Evolutionary conservation across 176 grass and related monocot species (phyloP).

Genomic region (Phyllostachys edulis): DNA sequence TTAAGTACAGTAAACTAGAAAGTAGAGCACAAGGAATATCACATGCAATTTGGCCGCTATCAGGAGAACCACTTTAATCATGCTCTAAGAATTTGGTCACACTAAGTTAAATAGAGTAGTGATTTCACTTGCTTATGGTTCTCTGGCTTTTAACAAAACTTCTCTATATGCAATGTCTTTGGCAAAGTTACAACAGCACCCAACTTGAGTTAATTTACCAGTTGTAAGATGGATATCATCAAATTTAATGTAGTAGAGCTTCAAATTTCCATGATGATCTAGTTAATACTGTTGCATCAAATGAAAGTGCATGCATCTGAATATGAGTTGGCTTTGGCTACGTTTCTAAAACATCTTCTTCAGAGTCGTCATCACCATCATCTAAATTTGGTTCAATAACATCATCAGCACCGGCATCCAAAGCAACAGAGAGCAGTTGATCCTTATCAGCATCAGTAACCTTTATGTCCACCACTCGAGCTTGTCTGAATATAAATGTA

Average conservation of each 20-base stretch:
- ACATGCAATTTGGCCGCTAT: background rate
- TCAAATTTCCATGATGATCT: background rate
- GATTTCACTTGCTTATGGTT: background rate
- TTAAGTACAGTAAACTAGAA: conserved; percentile 27
- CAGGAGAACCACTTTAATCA: background rate
- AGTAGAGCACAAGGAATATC: conserved; percentile 1
- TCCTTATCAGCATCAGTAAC: conserved; percentile 77
- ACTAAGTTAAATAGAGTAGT: background rate
- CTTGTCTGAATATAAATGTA: conserved; percentile 85
- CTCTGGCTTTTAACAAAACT: background rate
- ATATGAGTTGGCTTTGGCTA: conserved; percentile 20
- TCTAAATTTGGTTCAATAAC: conserved; percentile 77
- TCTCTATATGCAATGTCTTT: background rate
- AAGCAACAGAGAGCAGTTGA: conserved; percentile 65
- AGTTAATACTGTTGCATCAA: background rate
- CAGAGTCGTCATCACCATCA: conserved; percentile 52
- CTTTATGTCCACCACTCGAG: conserved; percentile 81
- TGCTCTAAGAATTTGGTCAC: background rate
- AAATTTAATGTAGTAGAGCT: background rate
- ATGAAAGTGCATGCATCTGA: background rate
- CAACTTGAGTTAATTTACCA: background rate
- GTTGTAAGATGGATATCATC: background rate
- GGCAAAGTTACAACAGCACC: background rate
- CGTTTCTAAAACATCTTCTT: conserved; percentile 70
- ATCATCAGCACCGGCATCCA: conserved; percentile 93